phyloP scores from a whole-genome alignment of 1,139 yeast species.

The Suhomyces coccinellae region DNA sequence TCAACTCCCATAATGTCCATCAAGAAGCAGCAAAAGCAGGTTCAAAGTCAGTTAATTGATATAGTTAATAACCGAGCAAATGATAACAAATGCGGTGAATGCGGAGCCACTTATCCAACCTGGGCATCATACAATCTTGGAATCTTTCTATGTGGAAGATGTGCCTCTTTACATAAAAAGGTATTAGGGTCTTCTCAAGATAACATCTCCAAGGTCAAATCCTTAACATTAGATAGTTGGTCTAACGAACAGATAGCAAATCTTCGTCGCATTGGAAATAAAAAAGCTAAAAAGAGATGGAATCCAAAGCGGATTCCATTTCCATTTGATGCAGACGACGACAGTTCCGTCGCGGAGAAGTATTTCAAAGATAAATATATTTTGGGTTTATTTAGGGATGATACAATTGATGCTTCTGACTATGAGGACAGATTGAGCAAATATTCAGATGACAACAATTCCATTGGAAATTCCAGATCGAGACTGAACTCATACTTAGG shows the following conservation, averaged over 20 bases:
- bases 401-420: conserved; percentile 25
- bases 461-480: conserved; percentile 5
- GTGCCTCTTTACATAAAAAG: conserved; percentile 77
- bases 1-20: conserved; percentile 19
- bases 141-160: conserved; percentile 70
- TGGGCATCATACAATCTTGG: conserved; percentile 57
- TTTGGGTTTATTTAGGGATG: conserved; percentile 45
- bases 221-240: conserved; percentile 84
- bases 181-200: conserved; percentile 53
- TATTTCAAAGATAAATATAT: conserved; percentile 57
- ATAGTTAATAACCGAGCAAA: conserved; percentile 41
- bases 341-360: conserved; percentile 41
- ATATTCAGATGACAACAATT: conserved; percentile 18
- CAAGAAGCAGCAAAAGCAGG: conserved; percentile 36
- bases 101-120: conserved; percentile 63
- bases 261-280: conserved; percentile 65
- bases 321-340: conserved; percentile 69
- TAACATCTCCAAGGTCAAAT: conserved; percentile 66
- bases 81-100: conserved; percentile 72
- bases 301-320: conserved; percentile 61
- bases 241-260: conserved; percentile 56
- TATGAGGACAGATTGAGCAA: conserved; percentile 23
- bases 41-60: conserved; percentile 46
- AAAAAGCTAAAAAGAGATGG: conserved; percentile 62
- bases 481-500: conserved; percentile 12